Base-by-base conservation (phyloP, 164 flowering plant species). In the Annona cherimola region DNA sequence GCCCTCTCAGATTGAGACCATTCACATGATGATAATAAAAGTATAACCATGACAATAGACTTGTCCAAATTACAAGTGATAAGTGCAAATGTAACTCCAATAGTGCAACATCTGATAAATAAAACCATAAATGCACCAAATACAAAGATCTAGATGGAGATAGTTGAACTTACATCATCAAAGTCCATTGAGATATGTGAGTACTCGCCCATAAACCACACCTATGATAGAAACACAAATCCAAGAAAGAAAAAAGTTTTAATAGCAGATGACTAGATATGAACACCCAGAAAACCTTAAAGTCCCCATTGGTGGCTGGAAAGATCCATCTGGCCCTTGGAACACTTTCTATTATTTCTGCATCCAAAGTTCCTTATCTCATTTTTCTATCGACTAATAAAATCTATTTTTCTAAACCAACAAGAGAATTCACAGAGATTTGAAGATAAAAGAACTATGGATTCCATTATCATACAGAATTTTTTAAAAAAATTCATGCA, bases 161-260 rank as follows among this genome's bases (percentile, higher is more conserved):
- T 9, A 50, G 57, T 9, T 11, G 57, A 50, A 72, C 98, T 87
- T 81, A 93, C 98, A 63, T 78, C 82, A 74, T 89, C 96, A 68
- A 93, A 87, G 73, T 93, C 94, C 87, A 86, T 83, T 55, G 93
- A 86, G 4, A 93, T 81, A 68, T 93, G 94, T 11, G 94, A 88
- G 69, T 87, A 88, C 78, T 86, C 87, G 40, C 94, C 96, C 94
- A 93, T 89, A 81, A 89, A 93, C 75, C 80, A 81, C 67, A 93
- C 93, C 98, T 93, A 43, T 44, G 16, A 41, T 42, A 64, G 42
- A 18, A 64, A 8, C 16, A 64, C 16, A 41, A 35, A 64, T 64
- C 41, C 57, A 11, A 50, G 4, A 69, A 7, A 42, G 5, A 6
- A 68, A 20, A 70, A 0, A 60, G 1, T 26, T 0, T 18, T 20